phyloP scores from a whole-genome alignment of 768 basidiomycete species.

The Mycena rosella region DNA sequence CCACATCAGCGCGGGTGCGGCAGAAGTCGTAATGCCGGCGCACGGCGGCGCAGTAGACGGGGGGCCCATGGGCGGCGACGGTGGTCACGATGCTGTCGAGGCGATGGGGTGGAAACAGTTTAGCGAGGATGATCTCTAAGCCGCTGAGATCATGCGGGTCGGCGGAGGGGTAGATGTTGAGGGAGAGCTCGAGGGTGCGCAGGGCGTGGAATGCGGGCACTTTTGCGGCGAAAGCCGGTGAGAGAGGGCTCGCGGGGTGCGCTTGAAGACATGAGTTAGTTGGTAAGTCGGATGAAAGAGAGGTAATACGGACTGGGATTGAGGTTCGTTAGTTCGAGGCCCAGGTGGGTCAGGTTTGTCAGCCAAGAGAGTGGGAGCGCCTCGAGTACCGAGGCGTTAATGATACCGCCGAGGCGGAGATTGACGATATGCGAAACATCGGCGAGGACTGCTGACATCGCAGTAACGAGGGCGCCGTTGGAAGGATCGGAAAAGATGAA shows the following conservation, averaged over 20 bases:
- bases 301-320: conserved; percentile 16
- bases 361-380: conserved; percentile 11
- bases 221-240: conserved; percentile 5
- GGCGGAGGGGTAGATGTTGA: conserved; percentile 5
- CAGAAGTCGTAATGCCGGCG: conserved; percentile 11
- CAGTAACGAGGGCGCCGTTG: conserved; percentile 1
- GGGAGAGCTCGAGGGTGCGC: conserved; percentile 15
- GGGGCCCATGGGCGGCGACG: conserved; percentile 5
- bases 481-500: conserved; percentile 11
- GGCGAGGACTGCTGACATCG: not conserved
- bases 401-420: conserved; percentile 25
- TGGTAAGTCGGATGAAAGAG: not conserved
- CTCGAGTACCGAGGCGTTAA: conserved; percentile 1
- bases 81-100: conserved; percentile 16
- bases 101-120: conserved; percentile 4
- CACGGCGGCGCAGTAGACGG: conserved; percentile 10
- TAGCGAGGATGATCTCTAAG: conserved; percentile 5
- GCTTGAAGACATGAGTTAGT: not conserved
- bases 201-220: conserved; percentile 13
- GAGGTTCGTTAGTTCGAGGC: conserved; percentile 19
- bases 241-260: not conserved
- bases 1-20: conserved; percentile 6
- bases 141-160: conserved; percentile 20
- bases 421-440: conserved; percentile 6
- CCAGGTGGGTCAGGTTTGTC: conserved; percentile 15